These are phyloP conservation scores for Solanum tarapatanum DNA, from an alignment of 257 asterid genomes.

Conservation along the genomic window DNA sequence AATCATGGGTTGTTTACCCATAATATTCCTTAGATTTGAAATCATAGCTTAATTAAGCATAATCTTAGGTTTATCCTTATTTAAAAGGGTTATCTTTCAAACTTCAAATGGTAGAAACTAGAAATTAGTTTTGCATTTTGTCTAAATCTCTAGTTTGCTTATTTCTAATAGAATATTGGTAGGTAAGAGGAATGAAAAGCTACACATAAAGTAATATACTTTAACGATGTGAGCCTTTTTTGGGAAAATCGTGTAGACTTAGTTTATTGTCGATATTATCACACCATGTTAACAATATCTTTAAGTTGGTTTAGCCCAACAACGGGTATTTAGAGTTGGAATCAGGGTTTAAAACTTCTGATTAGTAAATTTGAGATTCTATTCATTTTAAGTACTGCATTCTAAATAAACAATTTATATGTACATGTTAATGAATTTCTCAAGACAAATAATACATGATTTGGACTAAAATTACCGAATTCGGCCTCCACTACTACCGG, in stretches of 20 bases:
- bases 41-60: background rate
- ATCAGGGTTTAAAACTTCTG: background rate
- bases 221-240: background rate
- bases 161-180: background rate
- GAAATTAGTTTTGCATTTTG: no score
- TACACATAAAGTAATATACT: background rate
- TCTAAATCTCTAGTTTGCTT: background rate
- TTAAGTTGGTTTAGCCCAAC: background rate
- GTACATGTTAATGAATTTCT: no score
- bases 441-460: background rate
- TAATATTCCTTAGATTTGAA: background rate
- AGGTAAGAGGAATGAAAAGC: background rate
- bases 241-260: no score
- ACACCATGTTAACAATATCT: background rate
- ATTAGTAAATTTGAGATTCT: background rate
- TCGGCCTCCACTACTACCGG: fast-evolving
- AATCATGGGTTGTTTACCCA: background rate
- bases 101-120: background rate
- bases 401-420: background rate
- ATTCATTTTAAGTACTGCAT: background rate
- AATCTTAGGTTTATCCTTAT: background rate
- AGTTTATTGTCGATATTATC: background rate
- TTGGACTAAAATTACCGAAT: no score
- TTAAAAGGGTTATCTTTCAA: background rate
- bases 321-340: background rate